Evolutionary conservation across 2,329 filamentous ascomycete genomes (phyloP).

Genomic region (Polytolypa hystricis): DNA sequence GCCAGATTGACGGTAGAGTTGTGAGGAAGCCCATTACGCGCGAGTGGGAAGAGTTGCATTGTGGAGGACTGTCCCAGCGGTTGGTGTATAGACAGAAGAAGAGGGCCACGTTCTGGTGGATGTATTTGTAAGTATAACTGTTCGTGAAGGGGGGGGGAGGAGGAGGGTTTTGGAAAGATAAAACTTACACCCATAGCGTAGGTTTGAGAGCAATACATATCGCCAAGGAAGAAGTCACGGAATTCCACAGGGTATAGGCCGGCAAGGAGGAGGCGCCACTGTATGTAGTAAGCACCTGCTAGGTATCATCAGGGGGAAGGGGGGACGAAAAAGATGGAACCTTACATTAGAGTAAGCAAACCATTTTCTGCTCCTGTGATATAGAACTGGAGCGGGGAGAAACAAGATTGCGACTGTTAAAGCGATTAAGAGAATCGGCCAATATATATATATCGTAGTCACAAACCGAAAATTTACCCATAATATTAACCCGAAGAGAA

Average conservation of each 20-base stretch:
- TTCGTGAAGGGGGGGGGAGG: neutral
- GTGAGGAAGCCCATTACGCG: constrained; percentile 76
- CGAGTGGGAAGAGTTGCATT: constrained; percentile 80
- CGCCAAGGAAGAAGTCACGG: constrained; percentile 91
- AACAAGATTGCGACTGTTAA: constrained; percentile 60
- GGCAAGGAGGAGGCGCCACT: constrained; percentile 78
- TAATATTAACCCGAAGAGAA: constrained; percentile 64
- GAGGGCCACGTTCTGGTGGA: constrained; percentile 71
- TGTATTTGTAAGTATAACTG: constrained; percentile 15
- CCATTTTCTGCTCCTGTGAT: constrained; percentile 70
- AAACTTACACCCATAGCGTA: constrained; percentile 71
- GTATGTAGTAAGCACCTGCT: constrained; percentile 19
- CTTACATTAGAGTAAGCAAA: constrained; percentile 78
- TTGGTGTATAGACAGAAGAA: constrained; percentile 92
- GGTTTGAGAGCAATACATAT: constrained; percentile 93
- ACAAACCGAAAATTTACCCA: constrained; percentile 80
- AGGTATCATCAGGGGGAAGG: neutral
- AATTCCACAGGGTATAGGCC: constrained; percentile 92
- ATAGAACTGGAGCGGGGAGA: constrained; percentile 62
- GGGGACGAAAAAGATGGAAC: constrained; percentile 10
- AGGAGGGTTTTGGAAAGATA: neutral
- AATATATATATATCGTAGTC: constrained; percentile 67
- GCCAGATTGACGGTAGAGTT: constrained; percentile 77
- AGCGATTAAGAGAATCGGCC: constrained; percentile 67
- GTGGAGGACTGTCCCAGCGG: constrained; percentile 57